These are phyloP conservation scores for Acer negundo DNA, from an alignment of 345 rosid genomes.

Conservation along the genomic window DNA sequence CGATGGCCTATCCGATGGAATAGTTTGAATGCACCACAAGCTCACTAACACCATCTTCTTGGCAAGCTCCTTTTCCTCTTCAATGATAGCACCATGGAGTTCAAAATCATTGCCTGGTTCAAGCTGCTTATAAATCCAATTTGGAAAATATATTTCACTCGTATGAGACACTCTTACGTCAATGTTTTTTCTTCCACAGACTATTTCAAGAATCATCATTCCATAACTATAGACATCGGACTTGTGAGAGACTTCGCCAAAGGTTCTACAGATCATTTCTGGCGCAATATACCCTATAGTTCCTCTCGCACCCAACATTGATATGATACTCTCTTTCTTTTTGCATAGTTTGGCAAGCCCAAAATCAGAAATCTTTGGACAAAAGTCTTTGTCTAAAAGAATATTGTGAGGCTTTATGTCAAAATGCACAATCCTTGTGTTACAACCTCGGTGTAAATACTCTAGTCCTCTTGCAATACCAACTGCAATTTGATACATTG, in stretches of 20 bases:
- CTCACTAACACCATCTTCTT: constrained; percentile 38
- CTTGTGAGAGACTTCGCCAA: constrained; percentile 16
- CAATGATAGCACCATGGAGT: neutral
- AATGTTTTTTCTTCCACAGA: constrained; percentile 29
- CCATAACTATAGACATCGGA: constrained; percentile 55
- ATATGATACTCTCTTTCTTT: too few species aligned
- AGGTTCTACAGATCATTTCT: too few species aligned
- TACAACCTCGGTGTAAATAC: too few species aligned
- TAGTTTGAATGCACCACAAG: constrained; percentile 50
- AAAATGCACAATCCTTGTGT: too few species aligned
- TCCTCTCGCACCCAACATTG: too few species aligned
- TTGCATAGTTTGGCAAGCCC: too few species aligned
- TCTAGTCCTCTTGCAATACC: too few species aligned
- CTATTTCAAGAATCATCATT: constrained; percentile 48
- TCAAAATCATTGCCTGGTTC: constrained; percentile 3
- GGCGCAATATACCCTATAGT: too few species aligned
- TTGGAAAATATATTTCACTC: constrained; percentile 41
- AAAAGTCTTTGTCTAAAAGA: too few species aligned
- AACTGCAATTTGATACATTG: too few species aligned
- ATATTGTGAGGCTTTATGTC: too few species aligned
- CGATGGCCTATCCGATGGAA: constrained; percentile 47
- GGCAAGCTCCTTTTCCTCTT: constrained; percentile 17
- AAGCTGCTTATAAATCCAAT: constrained; percentile 19
- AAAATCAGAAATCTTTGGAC: too few species aligned
- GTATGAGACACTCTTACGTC: constrained; percentile 7